phyloP scores from a whole-genome alignment of 106 monocot genomes.

The Dendrobium nobile region DNA sequence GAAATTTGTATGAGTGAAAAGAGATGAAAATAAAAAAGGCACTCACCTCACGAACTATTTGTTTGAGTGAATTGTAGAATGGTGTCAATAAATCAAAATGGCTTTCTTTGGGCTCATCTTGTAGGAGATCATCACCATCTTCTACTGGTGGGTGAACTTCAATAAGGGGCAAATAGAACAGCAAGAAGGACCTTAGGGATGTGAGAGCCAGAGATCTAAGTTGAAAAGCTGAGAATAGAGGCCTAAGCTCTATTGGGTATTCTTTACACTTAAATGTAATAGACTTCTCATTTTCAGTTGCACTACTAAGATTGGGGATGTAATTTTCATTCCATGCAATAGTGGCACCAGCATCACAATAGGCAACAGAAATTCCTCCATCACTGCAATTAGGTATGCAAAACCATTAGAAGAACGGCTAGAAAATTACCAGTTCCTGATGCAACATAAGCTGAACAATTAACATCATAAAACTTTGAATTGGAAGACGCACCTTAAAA shows the following conservation, averaged over 20 bases:
- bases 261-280: slow-evolving; percentile 42
- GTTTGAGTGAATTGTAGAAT: slow-evolving; percentile 82
- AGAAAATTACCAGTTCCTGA: neutral
- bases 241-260: slow-evolving; percentile 67
- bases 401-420: neutral
- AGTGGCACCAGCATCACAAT: slow-evolving; percentile 72
- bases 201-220: slow-evolving; percentile 58
- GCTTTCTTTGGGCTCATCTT: slow-evolving; percentile 39
- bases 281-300: slow-evolving; percentile 16
- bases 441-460: neutral
- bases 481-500: neutral
- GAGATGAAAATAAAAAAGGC: neutral
- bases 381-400: slow-evolving; percentile 30
- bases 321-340: slow-evolving; percentile 25
- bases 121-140: slow-evolving; percentile 59
- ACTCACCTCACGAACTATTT: slow-evolving; percentile 81
- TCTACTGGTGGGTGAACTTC: slow-evolving; percentile 24
- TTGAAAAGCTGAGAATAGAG: slow-evolving; percentile 85
- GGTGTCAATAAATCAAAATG: slow-evolving; percentile 67
- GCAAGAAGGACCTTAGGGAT: slow-evolving; percentile 75
- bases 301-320: slow-evolving; percentile 18
- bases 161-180: slow-evolving; percentile 86
- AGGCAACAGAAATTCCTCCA: slow-evolving; percentile 40
- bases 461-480: neutral
- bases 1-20: neutral